Percentiles rank a stretch among this genome's conserved stretches.
These are phyloP conservation scores for Suillus hirtellus DNA, from an alignment of 768 basidiomycete genomes.

Conservation along the genomic window DNA sequence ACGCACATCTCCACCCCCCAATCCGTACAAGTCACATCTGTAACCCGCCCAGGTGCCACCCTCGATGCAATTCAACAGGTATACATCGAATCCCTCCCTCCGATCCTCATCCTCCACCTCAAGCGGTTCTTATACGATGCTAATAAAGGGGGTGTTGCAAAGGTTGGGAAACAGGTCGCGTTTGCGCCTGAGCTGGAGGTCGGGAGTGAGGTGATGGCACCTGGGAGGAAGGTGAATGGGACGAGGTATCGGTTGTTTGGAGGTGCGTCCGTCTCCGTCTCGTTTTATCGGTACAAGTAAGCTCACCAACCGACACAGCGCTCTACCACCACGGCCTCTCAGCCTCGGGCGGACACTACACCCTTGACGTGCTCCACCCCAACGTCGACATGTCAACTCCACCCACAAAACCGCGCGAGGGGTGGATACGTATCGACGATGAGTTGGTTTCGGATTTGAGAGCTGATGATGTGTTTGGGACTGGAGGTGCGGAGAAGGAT, in stretches of 20 bases:
- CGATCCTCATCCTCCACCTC: conserved; percentile 83
- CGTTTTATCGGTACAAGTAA: neutral
- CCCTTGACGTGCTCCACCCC: conserved; percentile 83
- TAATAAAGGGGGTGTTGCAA: conserved; percentile 73
- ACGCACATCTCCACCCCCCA: conserved; percentile 77
- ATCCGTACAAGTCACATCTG: conserved; percentile 66
- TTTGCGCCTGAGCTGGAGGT: conserved; percentile 82
- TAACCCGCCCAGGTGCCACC: conserved; percentile 54
- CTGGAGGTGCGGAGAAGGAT: conserved; percentile 43
- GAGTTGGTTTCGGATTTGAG: conserved; percentile 78
- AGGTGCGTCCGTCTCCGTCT: conserved; percentile 44
- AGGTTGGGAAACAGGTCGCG: conserved; percentile 78
- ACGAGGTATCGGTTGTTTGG: conserved; percentile 82
- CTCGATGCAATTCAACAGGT: conserved; percentile 74
- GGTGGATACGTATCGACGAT: conserved; percentile 94
- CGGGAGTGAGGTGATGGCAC: conserved; percentile 63
- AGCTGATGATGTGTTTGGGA: conserved; percentile 69
- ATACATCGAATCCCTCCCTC: conserved; percentile 81
- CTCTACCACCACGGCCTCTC: conserved; percentile 93
- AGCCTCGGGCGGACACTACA: conserved; percentile 94
- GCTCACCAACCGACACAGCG: conserved; percentile 35
- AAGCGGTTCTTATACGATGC: conserved; percentile 91
- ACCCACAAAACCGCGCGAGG: conserved; percentile 45
- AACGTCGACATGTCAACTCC: conserved; percentile 49
- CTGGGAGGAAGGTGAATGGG: conserved; percentile 45